phyloP scores from a whole-genome alignment of 192 early-diverging fungal species.

The Coemansia sp. region DNA sequence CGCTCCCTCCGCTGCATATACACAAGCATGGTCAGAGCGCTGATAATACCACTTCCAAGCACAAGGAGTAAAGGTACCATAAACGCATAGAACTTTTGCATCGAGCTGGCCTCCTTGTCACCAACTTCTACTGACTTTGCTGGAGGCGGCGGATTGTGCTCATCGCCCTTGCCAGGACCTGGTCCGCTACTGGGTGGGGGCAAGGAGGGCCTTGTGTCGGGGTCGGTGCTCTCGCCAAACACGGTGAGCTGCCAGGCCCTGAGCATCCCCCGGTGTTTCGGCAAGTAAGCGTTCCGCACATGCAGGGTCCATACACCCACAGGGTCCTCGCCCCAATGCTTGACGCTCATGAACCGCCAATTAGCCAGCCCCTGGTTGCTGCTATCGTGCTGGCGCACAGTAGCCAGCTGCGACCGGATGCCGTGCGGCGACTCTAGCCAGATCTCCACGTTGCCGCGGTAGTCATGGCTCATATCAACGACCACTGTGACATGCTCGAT shows the following conservation, averaged over 20 bases:
- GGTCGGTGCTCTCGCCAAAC: slow-evolving; percentile 64
- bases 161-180: neutral
- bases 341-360: slow-evolving; percentile 96
- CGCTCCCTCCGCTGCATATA: slow-evolving; percentile 44
- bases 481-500: slow-evolving; percentile 90
- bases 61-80: neutral
- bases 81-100: slow-evolving; percentile 14
- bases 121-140: neutral
- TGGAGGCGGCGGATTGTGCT: neutral
- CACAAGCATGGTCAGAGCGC: slow-evolving; percentile 30
- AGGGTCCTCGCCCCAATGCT: slow-evolving; percentile 94
- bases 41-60: slow-evolving; percentile 12
- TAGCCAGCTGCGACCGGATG: slow-evolving; percentile 66
- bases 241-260: slow-evolving; percentile 67
- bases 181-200: neutral
- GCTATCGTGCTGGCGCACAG: slow-evolving; percentile 62
- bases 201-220: neutral
- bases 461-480: slow-evolving; percentile 74
- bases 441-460: slow-evolving; percentile 85
- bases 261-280: slow-evolving; percentile 56
- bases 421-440: slow-evolving; percentile 72
- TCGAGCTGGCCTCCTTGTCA: neutral
- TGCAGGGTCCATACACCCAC: slow-evolving; percentile 77
- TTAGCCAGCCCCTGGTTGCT: slow-evolving; percentile 66
- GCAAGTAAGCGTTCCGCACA: slow-evolving; percentile 64